phyloP scores from a whole-genome alignment of 169 alveolate species.

The Plasmodium falciparum region DNA sequence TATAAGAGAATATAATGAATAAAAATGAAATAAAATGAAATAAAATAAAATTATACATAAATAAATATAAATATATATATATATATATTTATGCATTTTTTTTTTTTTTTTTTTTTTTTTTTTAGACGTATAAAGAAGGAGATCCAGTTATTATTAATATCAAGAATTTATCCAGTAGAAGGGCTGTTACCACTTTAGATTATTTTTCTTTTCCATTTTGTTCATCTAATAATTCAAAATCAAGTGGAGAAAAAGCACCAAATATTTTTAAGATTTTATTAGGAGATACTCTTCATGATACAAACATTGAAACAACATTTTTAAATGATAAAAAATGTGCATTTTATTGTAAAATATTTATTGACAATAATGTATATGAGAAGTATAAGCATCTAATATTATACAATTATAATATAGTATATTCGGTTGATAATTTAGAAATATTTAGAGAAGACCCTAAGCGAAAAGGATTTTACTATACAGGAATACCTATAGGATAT shows the following conservation, averaged over 20 bases:
- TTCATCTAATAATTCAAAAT: conserved; percentile 18
- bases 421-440: conserved; percentile 46
- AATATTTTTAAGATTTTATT: conserved; percentile 49
- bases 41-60: not conserved
- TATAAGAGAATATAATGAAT: not conserved
- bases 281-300: conserved; percentile 42
- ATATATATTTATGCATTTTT: not conserved
- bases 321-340: conserved; percentile 33
- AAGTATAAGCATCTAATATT: conserved; percentile 48
- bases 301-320: conserved; percentile 52
- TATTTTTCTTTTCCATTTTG: conserved; percentile 66
- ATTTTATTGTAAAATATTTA: conserved; percentile 38
- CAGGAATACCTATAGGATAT: conserved; percentile 71
- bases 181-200: conserved; percentile 63
- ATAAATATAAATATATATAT: not conserved
- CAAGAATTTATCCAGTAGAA: conserved; percentile 60
- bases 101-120: conserved; percentile 2
- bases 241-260: conserved; percentile 21
- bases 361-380: conserved; percentile 38
- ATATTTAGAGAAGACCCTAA: conserved; percentile 50
- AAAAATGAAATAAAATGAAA: too few species aligned
- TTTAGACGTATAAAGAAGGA: conserved; percentile 27
- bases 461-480: conserved; percentile 43
- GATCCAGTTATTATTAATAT: conserved; percentile 52
- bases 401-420: conserved; percentile 49